Conservation (phyloP, 495 filamentous ascomycete species). For the Penicillium odoratum region DNA sequence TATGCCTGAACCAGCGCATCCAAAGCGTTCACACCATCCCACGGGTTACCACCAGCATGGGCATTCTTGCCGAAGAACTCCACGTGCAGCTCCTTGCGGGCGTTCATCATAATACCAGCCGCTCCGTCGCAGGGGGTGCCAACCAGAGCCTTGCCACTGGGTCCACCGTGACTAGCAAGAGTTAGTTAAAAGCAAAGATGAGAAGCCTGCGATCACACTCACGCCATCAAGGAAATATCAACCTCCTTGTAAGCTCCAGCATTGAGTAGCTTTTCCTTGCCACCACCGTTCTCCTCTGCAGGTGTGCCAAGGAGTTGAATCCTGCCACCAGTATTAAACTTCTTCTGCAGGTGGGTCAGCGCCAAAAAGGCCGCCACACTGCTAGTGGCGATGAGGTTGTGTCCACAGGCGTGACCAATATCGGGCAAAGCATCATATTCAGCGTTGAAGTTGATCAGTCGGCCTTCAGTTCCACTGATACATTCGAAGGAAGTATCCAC, state of each 20-base stretch:
- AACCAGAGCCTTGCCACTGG: constrained; percentile 22
- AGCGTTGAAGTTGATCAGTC: constrained; percentile 46
- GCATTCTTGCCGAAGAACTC: constrained; percentile 38
- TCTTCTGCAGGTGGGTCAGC: constrained; percentile 40
- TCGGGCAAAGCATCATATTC: constrained; percentile 57
- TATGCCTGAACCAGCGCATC: constrained; percentile 63
- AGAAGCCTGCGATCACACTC: constrained; percentile 20
- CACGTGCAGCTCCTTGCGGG: constrained; percentile 37
- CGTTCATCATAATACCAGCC: constrained; percentile 39
- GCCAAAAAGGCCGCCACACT: constrained; percentile 61
- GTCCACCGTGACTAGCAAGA: constrained; percentile 31
- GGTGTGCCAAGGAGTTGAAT: constrained; percentile 68
- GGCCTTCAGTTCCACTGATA: constrained; percentile 37
- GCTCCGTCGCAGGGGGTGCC: constrained; percentile 26
- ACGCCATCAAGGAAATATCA: constrained; percentile 66
- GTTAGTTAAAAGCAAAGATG: neutral
- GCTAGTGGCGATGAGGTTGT: constrained; percentile 67
- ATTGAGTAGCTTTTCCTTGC: constrained; percentile 65
- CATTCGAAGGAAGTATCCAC: constrained; percentile 43
- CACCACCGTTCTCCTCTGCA: constrained; percentile 69
- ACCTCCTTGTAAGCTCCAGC: constrained; percentile 63
- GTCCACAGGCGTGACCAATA: constrained; percentile 68
- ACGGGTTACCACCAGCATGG: constrained; percentile 62
- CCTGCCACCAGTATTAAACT: constrained; percentile 52
- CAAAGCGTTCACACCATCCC: constrained; percentile 64